Evolutionary conservation across 202 grass and related monocot species (phyloP), one percentile per base, ranked within the genome.

Genomic region (Setaria italica): DNA sequence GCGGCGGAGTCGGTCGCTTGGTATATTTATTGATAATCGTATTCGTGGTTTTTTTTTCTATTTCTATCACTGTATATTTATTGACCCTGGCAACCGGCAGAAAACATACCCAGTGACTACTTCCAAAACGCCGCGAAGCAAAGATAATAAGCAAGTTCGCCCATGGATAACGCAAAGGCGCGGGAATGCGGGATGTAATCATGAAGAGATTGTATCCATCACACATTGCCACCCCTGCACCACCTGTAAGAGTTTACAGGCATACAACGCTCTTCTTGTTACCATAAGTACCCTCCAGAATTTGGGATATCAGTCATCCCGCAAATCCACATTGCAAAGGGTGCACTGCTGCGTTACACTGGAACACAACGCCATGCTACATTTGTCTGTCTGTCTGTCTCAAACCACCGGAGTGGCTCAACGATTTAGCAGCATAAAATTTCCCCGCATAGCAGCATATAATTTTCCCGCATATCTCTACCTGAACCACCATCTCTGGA

Each of bases 401-500:
- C 8, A 70, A 86, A 79, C 33, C 2, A 15, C 32, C 8, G 0
- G 2, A 48, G 7, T 1, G 5, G 70, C 6, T 67, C 70, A 64
- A 12, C 21, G 29, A 19, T 46, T 62, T 50, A 74, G 65, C n/a
- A n/a, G n/a, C n/a, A n/a, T n/a, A n/a, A n/a, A n/a, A n/a, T n/a
- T n/a, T n/a, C n/a, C n/a, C n/a, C n/a, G n/a, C n/a, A n/a, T n/a
- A n/a, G n/a, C 65, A 81, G 62, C 56, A 50, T 43, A 39, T 42
- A 20, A 7, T n/a, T 25, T 71, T 42, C 41, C 6, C 20, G 2
- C 4, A 5, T 74, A 70, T 45, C 41, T 59, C 77, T 95, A 95
- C 67, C 90, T 90, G 76, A 95, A 82, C 95, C 95, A 97, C 95
- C 95, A 97, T 58, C 92, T 94, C 76, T 93, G 95, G 42, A 93